Base-by-base conservation (phyloP, 2,329 filamentous ascomycete species). In the Neonectria ditissima region DNA sequence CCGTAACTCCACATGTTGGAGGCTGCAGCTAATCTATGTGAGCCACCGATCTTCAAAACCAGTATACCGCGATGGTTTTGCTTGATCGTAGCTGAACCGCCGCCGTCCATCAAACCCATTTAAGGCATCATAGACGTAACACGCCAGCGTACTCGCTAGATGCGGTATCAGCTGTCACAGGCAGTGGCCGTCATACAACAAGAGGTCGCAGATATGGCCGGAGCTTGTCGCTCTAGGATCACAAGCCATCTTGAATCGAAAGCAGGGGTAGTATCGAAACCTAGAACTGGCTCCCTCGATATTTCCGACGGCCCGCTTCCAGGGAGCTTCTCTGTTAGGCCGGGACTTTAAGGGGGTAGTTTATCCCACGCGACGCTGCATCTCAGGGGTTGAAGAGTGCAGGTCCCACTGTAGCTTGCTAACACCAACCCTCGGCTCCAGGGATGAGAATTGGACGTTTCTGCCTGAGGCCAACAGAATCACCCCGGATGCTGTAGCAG, bases 401-500 rank as follows among this genome's bases (percentile, higher is more conserved):
- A 4, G 18, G 18, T 8, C 47, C 11, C 18, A 41, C 22, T 50
- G 47, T 50, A 50, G 14, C 18, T 13, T 13, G 11, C 47, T 50
- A 50, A 32, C 47, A 50, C 47, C 24, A 24, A 14, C n/a, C 22
- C 24, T n/a, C 22, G 24, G 5, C 4, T 30, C 2, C 18, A 14
- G 26, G 16, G n/a, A 13, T 32, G 10, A 10, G 14, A 32, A 18
- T 13, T 8, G 10, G 28, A 22, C 54, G 57, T 63, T 67, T 43
- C 51, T 65, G 70, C 70, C 67, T 71, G 59, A 70, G 70, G 67
- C 62, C 41, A 7, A 20, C 13, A 43, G 6, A 28, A 7, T 4
- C 14, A 20, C 24, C 41, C n/a, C 9, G n/a, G 9, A n/a, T 34
- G 41, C 34, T 45, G 39, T 50, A 59, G 63, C 63, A 59, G 63